These are phyloP conservation scores for Aristolochia fimbriata DNA, from an alignment of 164 flowering plant genomes.

Conservation along the genomic window DNA sequence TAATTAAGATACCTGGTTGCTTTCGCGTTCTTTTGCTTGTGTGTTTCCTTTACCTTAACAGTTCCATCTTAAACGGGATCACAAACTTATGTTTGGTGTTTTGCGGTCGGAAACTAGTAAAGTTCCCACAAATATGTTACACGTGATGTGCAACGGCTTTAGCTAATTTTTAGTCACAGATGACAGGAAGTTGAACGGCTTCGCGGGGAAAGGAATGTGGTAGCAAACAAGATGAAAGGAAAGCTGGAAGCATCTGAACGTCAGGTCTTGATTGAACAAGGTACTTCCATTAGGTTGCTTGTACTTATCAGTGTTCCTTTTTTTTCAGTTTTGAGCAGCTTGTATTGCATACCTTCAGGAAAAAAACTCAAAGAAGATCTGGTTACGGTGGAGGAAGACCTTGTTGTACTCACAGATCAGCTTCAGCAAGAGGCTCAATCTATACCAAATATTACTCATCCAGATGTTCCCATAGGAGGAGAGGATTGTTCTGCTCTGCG, in stretches of 20 bases:
- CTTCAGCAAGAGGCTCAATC: conserved; percentile 83
- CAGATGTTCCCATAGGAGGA: conserved; percentile 84
- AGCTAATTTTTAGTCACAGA: conserved; percentile 64
- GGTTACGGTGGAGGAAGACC: conserved; percentile 58
- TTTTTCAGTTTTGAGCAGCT: background rate
- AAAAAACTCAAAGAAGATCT: conserved; percentile 71
- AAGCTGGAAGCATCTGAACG: conserved; percentile 73
- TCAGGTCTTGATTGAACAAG: conserved; percentile 76
- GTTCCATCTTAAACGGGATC: no score
- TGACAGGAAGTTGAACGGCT: conserved; percentile 93
- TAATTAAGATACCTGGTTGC: no score
- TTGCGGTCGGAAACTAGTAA: background rate
- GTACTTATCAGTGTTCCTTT: background rate
- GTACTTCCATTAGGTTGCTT: conserved; percentile 19
- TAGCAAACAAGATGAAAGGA: conserved; percentile 93
- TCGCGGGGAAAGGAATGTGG: conserved; percentile 80
- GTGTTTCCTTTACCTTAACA: no score
- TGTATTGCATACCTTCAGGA: conserved; percentile 30
- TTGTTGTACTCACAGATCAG: conserved; percentile 58
- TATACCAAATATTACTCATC: conserved; percentile 90
- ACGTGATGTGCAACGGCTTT: background rate
- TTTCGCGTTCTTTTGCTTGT: no score
- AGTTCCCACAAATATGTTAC: background rate
- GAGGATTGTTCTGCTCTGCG: conserved; percentile 62
- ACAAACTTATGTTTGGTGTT: background rate